Evolutionary conservation across 139 green algal species (phyloP).

Genomic region (Chlamydomonas eustigma): DNA sequence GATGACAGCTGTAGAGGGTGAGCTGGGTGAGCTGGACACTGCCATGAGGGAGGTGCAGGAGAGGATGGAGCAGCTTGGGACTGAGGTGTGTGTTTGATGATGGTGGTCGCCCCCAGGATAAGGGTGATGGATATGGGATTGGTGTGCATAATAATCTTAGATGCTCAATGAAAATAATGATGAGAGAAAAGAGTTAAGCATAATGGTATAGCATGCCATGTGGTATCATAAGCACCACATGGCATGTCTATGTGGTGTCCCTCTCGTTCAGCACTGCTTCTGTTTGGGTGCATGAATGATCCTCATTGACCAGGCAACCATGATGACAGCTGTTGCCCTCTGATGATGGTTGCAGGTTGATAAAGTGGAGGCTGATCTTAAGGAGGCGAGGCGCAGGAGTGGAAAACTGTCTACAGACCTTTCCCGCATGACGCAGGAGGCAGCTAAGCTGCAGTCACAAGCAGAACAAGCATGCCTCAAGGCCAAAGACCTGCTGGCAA

Average conservation of each 20-base stretch:
- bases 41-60: background rate
- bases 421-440: background rate
- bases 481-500: constrained; percentile 10
- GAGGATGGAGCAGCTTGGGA: constrained; percentile 4
- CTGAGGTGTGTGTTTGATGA: background rate
- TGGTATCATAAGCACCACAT: no score
- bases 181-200: no score
- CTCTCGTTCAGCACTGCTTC: no score
- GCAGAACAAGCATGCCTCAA: background rate
- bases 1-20: background rate
- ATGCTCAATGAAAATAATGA: no score
- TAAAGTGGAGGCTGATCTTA: constrained; percentile 19
- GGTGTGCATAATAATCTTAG: no score
- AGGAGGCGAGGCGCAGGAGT: constrained; percentile 7
- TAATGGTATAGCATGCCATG: no score
- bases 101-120: no score
- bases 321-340: no score
- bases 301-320: no score
- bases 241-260: no score
- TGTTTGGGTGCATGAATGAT: no score
- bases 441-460: constrained; percentile 1
- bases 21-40: background rate
- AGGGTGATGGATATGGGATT: no score
- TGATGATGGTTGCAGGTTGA: constrained; percentile 9
- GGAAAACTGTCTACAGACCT: background rate